Evolutionary conservation across 2,329 filamentous ascomycete species (phyloP), one percentile per base, ranked within the genome.

Genomic region (Penicillium rolfsii): DNA sequence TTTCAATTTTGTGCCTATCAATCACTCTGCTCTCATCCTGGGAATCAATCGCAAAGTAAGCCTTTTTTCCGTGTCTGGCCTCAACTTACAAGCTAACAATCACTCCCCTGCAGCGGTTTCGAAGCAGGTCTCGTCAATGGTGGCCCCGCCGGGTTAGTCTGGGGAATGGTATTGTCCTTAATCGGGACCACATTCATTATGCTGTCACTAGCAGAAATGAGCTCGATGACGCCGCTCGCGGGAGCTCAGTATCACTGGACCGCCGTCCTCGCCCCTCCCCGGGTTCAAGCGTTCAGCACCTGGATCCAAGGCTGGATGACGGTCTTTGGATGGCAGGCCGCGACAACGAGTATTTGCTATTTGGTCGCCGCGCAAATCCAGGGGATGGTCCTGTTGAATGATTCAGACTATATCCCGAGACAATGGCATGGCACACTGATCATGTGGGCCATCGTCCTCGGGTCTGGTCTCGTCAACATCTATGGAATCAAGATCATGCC

Each of bases 181-280:
- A 64, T 71, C 59, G 59, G 73, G 36, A 68, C 70, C 19, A 65
- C 70, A 59, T 62, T 58, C 56, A 55, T 67, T 43, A 61, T 64
- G 1, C 50, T 66, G 16, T 78, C 77, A 1, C 67, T 80, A 40
- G 77, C 73, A 6, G 78, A 80, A 61, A 67, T 80, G 69, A 74
- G 73, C 1, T 78, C 78, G 0, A 77, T 79, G 63, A 71, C 73
- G 16, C 77, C 77, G 3, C 72, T 79, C 38, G 77, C 77, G 0
- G 78, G 77, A 11, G 78, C 76, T 3, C 78, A 79, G 61, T 80
- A 80, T 60, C 76, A 79, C 61, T 80, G 77, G 77, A 80, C 77
- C 5, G 70, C 71, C 30, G 64, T 70, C 8, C 65, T 77, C 19
- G 74, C 75, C 11, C 75, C 75, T 1, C 60, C 62, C 0, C 59